Base-by-base conservation (phyloP, 805 yeast genomes). In the Candida khao-thaluensis region DNA sequence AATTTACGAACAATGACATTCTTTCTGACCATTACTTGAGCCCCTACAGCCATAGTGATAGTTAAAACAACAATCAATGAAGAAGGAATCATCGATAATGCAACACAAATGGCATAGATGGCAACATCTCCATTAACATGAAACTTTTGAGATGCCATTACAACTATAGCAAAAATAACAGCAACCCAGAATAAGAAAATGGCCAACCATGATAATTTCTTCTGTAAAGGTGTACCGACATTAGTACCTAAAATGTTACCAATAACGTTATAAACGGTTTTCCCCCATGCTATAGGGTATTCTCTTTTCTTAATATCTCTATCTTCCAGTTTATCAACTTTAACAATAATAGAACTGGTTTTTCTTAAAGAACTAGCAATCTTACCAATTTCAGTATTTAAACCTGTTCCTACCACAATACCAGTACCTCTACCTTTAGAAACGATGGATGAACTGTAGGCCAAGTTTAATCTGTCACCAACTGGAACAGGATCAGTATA, bases 101-200 rank as follows among this genome's bases (percentile, higher is more conserved):
- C 69, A 15, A 64, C 69, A 52, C 69, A 64, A 38, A 64, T 62
- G 7, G 69, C 69, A 39, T 64, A 64, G 27, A 64, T 64, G 23
- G 69, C 69, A 17, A 64, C 69, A 40, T 60, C 60, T 23, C 40
- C 51, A 47, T 53, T 60, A 32, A 64, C 69, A 17, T 33, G 44
- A 48, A 64, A 49, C 43, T 49, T 59, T 42, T 64, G 69, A 2
- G 67, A 56, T 2, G 53, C 68, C 68, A 64, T 62, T 3, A 64
- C 69, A 8, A 64, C 57, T 30, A 64, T 62, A 5, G 69, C 69
- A 52, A 64, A 62, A 14, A 64, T 21, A 6, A 64, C 68, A 2
- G 69, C 69, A 4, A 74, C 69, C 57, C 73, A 70, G 46, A 74
- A 74, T 41, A 73, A 66, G 38, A 72, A 63, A 24, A 75, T 75